These are phyloP conservation scores for Alloteropsis semialata DNA, from an alignment of 176 grass and related monocot species.

Conservation along the genomic window DNA sequence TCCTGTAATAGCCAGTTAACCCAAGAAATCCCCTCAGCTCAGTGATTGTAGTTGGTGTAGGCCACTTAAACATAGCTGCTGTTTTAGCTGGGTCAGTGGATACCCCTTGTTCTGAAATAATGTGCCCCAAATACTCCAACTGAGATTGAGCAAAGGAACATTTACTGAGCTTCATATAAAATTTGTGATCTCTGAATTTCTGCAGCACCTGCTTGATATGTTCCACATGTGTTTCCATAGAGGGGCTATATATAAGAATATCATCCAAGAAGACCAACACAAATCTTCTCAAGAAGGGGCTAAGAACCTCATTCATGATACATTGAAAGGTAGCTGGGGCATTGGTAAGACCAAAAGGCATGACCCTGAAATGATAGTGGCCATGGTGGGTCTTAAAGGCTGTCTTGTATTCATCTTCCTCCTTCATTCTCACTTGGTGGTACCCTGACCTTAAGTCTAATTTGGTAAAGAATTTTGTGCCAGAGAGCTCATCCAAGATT, in stretches of 20 bases:
- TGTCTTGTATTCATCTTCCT: no score
- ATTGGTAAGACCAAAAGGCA: background rate
- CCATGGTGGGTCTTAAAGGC: background rate
- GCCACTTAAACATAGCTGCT: background rate
- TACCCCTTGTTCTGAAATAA: background rate
- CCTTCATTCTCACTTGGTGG: no score
- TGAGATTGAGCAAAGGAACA: background rate
- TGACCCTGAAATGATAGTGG: background rate
- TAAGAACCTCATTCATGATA: background rate
- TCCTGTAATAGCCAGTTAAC: background rate
- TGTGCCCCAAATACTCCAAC: background rate
- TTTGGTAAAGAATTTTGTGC: no score
- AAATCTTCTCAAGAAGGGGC: background rate
- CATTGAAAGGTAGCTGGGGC: background rate
- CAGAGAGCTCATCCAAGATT: no score
- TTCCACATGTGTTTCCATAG: background rate
- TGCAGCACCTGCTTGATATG: background rate
- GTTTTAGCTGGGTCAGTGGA: background rate
- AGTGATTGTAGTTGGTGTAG: background rate
- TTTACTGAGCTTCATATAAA: background rate
- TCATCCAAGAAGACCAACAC: background rate
- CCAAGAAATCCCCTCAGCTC: background rate
- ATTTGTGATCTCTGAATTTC: background rate
- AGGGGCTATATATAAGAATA: background rate
- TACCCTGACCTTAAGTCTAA: no score